These are phyloP conservation scores for Dendrocalamus sinicus DNA, from an alignment of 176 grass and related monocot species.

Conservation along the genomic window DNA sequence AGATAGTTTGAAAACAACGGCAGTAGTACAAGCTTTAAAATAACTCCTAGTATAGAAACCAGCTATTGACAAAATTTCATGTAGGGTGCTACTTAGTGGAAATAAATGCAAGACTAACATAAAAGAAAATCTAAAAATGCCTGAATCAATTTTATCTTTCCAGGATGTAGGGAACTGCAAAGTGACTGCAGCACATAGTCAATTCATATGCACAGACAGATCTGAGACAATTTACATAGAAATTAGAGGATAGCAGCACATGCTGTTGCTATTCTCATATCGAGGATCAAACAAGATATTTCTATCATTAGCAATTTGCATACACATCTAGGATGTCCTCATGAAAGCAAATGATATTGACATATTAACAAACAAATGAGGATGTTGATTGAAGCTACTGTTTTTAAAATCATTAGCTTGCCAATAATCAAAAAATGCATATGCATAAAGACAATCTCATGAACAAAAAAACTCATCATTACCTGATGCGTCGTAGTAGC, in stretches of 20 bases:
- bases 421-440: constrained; percentile 32
- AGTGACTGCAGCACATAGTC: background rate
- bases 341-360: constrained; percentile 44
- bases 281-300: background rate
- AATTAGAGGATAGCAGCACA: constrained; percentile 27
- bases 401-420: constrained; percentile 50
- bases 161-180: constrained; percentile 21
- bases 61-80: background rate
- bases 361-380: constrained; percentile 59
- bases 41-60: background rate
- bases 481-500: constrained; percentile 89
- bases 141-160: background rate
- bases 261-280: constrained; percentile 1
- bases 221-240: background rate
- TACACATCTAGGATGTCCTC: constrained; percentile 29
- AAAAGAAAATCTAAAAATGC: background rate
- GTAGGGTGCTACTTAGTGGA: background rate
- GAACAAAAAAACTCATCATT: constrained; percentile 52
- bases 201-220: constrained; percentile 5
- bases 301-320: constrained; percentile 43
- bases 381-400: constrained; percentile 47
- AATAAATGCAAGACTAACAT: background rate
- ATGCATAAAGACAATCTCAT: constrained; percentile 27
- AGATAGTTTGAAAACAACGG: background rate
- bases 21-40: background rate